Conservation (phyloP, 768 basidiomycete species). For the Russula foetens region DNA sequence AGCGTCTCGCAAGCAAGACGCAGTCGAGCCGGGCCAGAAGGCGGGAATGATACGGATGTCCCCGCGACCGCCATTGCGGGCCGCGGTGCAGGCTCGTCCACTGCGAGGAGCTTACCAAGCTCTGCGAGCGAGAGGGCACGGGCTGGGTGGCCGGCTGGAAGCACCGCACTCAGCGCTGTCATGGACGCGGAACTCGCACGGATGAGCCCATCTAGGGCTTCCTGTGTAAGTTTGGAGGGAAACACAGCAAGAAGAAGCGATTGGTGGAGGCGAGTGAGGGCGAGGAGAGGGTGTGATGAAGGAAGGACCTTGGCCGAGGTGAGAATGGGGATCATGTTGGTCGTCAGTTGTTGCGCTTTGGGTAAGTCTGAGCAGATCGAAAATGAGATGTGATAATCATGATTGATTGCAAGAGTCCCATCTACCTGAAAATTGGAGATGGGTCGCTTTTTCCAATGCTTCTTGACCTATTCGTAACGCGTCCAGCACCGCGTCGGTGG, state of each 20-base stretch:
- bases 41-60: conserved; percentile 47
- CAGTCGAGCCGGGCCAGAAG: conserved; percentile 56
- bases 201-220: conserved; percentile 54
- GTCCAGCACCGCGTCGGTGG: conserved; percentile 50
- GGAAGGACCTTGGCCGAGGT: conserved; percentile 50
- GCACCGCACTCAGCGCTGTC: conserved; percentile 44
- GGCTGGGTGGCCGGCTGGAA: conserved; percentile 65
- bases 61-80: neutral
- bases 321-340: conserved; percentile 59
- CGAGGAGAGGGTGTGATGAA: conserved; percentile 70
- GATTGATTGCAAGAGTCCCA: conserved; percentile 5
- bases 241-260: conserved; percentile 55
- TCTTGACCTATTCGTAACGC: conserved; percentile 63
- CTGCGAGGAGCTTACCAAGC: conserved; percentile 70
- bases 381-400: neutral
- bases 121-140: conserved; percentile 70
- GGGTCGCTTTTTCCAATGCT: conserved; percentile 62
- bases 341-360: conserved; percentile 51
- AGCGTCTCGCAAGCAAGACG: conserved; percentile 59
- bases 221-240: conserved; percentile 34
- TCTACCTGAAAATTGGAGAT: conserved; percentile 53
- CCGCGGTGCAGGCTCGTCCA: conserved; percentile 57
- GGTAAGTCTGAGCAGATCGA: conserved; percentile 1
- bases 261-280: conserved; percentile 61
- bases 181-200: conserved; percentile 45